phyloP scores from a whole-genome alignment of 2,329 filamentous ascomycete species.

The Colletotrichum ledebouriae region DNA sequence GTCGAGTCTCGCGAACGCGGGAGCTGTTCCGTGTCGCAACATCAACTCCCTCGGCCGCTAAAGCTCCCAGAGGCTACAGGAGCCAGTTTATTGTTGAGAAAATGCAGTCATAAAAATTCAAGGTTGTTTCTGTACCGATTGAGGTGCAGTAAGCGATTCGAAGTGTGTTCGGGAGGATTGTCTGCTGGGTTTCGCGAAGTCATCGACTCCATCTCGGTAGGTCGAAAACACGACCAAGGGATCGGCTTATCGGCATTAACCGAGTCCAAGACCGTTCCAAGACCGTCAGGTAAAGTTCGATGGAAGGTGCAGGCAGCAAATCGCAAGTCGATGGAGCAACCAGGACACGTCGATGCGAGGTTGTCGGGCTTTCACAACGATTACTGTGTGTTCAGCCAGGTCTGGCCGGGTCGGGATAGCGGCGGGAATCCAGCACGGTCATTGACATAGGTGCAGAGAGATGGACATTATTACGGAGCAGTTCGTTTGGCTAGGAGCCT shows the following conservation, averaged over 20 bases:
- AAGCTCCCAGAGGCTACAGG: constrained; percentile 34
- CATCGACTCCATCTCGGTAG: constrained; percentile 57
- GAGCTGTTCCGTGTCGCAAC: constrained; percentile 40
- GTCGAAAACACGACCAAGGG: constrained; percentile 41
- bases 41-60: constrained; percentile 42
- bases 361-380: constrained; percentile 32
- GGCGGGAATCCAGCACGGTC: constrained; percentile 30
- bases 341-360: constrained; percentile 2
- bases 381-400: constrained; percentile 17
- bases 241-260: constrained; percentile 40
- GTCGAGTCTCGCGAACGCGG: constrained; percentile 46
- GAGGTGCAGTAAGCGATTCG: constrained; percentile 17
- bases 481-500: constrained; percentile 32
- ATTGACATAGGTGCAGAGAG: constrained; percentile 3
- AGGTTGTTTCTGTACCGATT: constrained; percentile 24
- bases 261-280: constrained; percentile 30
- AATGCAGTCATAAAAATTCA: constrained; percentile 36
- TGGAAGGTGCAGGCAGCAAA: neutral
- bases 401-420: constrained; percentile 30
- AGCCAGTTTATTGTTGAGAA: constrained; percentile 30
- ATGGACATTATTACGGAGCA: constrained; percentile 16
- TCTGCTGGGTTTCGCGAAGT: constrained; percentile 39
- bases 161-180: constrained; percentile 23
- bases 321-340: neutral
- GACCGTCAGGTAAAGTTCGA: neutral